Base-by-base conservation (phyloP, 371 early-diverging fungal genomes). In the Circinella minor region DNA sequence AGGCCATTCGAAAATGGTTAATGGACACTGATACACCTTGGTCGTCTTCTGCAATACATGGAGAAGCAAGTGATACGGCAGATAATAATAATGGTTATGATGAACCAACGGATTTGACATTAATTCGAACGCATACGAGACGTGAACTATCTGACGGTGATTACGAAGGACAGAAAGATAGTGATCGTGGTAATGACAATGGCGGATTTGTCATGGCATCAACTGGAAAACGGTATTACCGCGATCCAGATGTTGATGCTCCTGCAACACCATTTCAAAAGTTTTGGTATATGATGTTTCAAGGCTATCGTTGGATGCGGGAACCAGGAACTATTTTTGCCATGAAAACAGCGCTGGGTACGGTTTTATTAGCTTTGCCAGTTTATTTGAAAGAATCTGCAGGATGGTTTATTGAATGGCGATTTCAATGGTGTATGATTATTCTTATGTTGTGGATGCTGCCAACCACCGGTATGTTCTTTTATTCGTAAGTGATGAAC, bases 351-450 rank as follows among this genome's bases (percentile, higher is more conserved):
- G 79, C 81, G 5, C 60, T 76, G 1, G 83, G 81, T 15, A 72
- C 78, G 0, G 79, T 81, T 5, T 47, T 83, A 43, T 18, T 81
- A 17, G 77, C 80, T 0, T 62, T 81, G 11, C 83, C 83, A 0
- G 75, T 76, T 0, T 83, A 66, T 62, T 47, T 74, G 6, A 49
- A 74, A 3, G 55, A 73, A 9, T 71, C 72, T 55, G 75, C 72
- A 8, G 66, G 9, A 1, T 82, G 82, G 82, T 82, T 75, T 62
- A 65, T 66, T 37, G 66, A 73, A 8, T 83, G 83, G 83, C 67
- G 78, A 59, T 81, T 81, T 1, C 80, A 83, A 66, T 83, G 83
- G 83, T 76, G 77, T 9, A 68, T 81, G 65, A 81, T 83, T 67
- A 78, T 78, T 0, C 55, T 83, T 6, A 73, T 74, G 7, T 55